Percentiles rank a stretch among this genome's conserved stretches.
Evolutionary conservation across 495 filamentous ascomycete species (phyloP).

Genomic region (Rusavskia elegans): DNA sequence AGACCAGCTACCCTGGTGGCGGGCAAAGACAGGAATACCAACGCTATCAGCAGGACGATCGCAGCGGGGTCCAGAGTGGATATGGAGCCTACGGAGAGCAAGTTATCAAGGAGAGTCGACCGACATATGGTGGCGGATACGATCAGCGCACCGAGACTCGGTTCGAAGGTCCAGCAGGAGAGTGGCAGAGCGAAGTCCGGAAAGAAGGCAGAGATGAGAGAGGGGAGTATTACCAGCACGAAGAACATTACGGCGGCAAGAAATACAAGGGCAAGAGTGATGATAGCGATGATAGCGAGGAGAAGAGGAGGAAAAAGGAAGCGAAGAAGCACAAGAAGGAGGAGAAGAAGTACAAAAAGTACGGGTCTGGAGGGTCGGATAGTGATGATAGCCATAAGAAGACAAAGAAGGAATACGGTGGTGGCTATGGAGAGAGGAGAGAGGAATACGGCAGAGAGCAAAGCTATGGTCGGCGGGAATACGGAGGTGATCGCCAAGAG

Average conservation of each 20-base stretch:
- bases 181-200: constrained; percentile 11
- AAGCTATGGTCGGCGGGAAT: background rate
- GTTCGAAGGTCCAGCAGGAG: constrained; percentile 6
- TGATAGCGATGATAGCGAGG: constrained; percentile 6
- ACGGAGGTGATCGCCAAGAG: background rate
- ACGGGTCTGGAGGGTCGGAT: background rate
- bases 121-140: constrained; percentile 13
- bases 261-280: background rate
- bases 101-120: constrained; percentile 5
- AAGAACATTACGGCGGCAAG: constrained; percentile 3
- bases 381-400: background rate
- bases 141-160: constrained; percentile 11
- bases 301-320: constrained; percentile 5
- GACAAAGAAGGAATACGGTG: background rate
- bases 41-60: constrained; percentile 19
- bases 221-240: constrained; percentile 3
- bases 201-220: constrained; percentile 3
- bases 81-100: constrained; percentile 7
- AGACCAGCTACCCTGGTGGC: constrained; percentile 19
- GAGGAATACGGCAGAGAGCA: constrained; percentile 3
- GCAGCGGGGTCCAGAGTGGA: constrained; percentile 1
- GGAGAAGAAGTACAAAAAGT: constrained; percentile 3
- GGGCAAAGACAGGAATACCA: constrained; percentile 22
- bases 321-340: constrained; percentile 3
- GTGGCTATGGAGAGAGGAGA: constrained; percentile 1